Base-by-base conservation (phyloP, 768 basidiomycete species). In the Pisolithus sp. region DNA sequence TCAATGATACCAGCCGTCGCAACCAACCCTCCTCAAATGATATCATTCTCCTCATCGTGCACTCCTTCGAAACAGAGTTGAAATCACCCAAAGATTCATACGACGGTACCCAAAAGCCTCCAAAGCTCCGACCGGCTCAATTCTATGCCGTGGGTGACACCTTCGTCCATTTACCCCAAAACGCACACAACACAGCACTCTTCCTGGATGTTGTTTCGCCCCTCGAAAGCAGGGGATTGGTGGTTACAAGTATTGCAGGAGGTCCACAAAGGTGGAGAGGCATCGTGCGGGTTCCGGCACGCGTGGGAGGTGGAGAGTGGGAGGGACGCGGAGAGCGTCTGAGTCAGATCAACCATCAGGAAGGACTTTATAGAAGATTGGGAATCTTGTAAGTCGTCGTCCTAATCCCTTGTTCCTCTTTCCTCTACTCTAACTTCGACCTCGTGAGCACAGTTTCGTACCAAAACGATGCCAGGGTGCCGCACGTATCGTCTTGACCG, bases 401-500 rank as follows among this genome's bases (percentile, higher is more conserved):
- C 23, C 40, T 37, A 20, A 40, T 20, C 1, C 20, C 18, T 12
- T 34, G 17, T 3, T 34, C 9, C 3, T 40, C 6, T 50, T 53
- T 42, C 17, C 56, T 7, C 26, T 10, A 31, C 6, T 31, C 34
- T 34, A 34, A 34, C 34, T 13, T 34, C 34, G 13, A 34, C 34
- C 34, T 13, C 13, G 13, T 12, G 40, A 37, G 47, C 21, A 38
- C 45, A 65, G 64, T 41, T 58, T 50, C 30, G 61, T 61, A 7
- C 61, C 64, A 15, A 54, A 48, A 36, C 55, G 49, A 34, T 65
- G 57, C 39, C 70, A 70, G 7, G 80, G 79, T 17, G 75, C 82
- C 0, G 79, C 80, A 0, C 65, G 78, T 24, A 66, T 87, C 31
- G 57, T 71, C 12, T 58, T 78, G 20, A 87, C 85, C 2, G 85